Conservation (phyloP, 2,329 filamentous ascomycete genomes). For the Diaporthe nobilis region DNA sequence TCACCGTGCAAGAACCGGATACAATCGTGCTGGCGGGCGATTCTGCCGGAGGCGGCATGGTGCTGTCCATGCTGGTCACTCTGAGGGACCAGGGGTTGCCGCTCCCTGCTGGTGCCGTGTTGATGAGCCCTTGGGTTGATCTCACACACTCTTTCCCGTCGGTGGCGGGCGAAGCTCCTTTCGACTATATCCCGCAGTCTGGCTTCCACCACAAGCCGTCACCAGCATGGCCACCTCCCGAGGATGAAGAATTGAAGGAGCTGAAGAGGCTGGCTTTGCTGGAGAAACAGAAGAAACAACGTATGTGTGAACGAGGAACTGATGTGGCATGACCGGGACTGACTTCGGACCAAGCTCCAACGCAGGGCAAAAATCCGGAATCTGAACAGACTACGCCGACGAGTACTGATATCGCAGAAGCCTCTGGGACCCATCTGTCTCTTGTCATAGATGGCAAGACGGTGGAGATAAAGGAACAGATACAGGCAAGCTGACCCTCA, state of each 20-base stretch:
- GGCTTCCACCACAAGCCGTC: constrained; percentile 95
- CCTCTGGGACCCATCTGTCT: constrained; percentile 59
- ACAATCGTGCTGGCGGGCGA: constrained; percentile 93
- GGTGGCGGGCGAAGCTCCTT: constrained; percentile 76
- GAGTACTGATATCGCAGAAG: constrained; percentile 44
- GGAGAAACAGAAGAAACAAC: constrained; percentile 55
- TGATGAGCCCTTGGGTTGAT: constrained; percentile 97
- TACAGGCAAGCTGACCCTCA: constrained; percentile 73
- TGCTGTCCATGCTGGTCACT: constrained; percentile 82
- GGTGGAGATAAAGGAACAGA: constrained; percentile 88
- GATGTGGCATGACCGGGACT: constrained; percentile 50
- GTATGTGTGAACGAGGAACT: constrained; percentile 9
- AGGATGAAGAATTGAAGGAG: constrained; percentile 77
- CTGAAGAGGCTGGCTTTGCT: constrained; percentile 62
- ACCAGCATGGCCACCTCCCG: constrained; percentile 91
- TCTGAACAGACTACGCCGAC: constrained; percentile 26
- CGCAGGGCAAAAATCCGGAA: constrained; percentile 28
- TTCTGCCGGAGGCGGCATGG: constrained; percentile 94
- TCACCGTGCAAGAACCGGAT: constrained; percentile 81
- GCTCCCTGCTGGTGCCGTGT: constrained; percentile 87
- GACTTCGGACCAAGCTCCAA: constrained; percentile 38
- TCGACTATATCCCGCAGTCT: constrained; percentile 89
- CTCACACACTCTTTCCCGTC: constrained; percentile 96
- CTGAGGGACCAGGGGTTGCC: constrained; percentile 87
- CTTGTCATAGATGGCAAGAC: constrained; percentile 79